A percentile compares a stretch with the other conserved stretches of the same genome.
Conservation (phyloP, 2,329 filamentous ascomycete species). For the Scolecobasidium constrictum region DNA sequence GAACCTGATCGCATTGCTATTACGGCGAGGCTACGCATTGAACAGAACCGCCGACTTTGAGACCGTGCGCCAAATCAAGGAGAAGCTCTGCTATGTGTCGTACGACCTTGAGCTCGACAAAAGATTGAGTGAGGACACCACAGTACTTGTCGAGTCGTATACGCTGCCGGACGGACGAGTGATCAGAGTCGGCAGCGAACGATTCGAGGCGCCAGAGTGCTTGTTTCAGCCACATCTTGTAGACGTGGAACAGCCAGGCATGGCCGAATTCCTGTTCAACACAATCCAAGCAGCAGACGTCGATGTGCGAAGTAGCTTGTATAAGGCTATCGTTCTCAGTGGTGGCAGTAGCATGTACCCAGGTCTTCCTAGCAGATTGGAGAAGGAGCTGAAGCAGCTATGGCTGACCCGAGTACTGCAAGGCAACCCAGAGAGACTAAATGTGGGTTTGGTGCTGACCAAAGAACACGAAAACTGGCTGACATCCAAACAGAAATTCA, state of each 20-base stretch:
- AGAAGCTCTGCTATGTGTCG: slow-evolving; percentile 98
- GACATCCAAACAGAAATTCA: slow-evolving; percentile 93
- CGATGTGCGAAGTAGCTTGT: slow-evolving; percentile 84
- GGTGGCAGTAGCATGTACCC: slow-evolving; percentile 99
- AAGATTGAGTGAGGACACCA: slow-evolving; percentile 91
- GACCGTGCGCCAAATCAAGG: slow-evolving; percentile 97
- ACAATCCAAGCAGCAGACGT: slow-evolving; percentile 95
- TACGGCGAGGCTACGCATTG: slow-evolving; percentile 88
- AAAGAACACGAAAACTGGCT: no score
- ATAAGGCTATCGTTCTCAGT: slow-evolving; percentile 94
- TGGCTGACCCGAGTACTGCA: slow-evolving; percentile 88
- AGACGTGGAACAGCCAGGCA: slow-evolving; percentile 92
- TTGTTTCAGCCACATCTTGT: slow-evolving; percentile 97
- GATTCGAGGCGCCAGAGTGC: slow-evolving; percentile 96
- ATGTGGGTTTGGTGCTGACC: slow-evolving; percentile 43
- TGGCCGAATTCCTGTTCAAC: slow-evolving; percentile 97
- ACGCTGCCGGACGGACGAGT: slow-evolving; percentile 93
- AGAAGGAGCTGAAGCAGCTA: slow-evolving; percentile 98
- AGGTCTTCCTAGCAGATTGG: slow-evolving; percentile 81
- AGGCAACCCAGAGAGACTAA: slow-evolving; percentile 84
- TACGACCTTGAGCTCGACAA: slow-evolving; percentile 97
- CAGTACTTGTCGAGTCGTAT: slow-evolving; percentile 93
- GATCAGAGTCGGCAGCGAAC: slow-evolving; percentile 90
- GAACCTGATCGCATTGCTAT: slow-evolving; percentile 88
- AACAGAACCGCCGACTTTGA: slow-evolving; percentile 99